Evolutionary conservation across 2,329 filamentous ascomycete species (phyloP).

Genomic region (Sarocladium kiliense): DNA sequence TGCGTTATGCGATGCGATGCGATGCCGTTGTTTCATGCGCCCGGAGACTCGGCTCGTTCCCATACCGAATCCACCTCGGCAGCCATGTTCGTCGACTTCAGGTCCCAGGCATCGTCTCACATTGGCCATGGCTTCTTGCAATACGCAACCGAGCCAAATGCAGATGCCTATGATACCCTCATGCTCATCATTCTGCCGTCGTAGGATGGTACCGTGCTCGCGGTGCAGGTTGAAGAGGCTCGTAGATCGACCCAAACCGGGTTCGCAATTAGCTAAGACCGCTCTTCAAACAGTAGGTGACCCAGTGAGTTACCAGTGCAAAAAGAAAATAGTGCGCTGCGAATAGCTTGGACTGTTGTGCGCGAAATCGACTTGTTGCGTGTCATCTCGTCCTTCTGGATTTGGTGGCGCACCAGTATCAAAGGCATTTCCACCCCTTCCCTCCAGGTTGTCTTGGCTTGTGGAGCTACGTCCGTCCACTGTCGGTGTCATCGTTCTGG

Average conservation of each 20-base stretch:
- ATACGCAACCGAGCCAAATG: not conserved
- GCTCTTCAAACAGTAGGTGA: too few species aligned
- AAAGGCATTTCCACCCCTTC: conserved; percentile 5
- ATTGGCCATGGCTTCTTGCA: not conserved
- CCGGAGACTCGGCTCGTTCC: not conserved
- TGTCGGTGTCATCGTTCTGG: conserved; percentile 6
- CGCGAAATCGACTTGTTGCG: not conserved
- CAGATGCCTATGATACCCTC: not conserved
- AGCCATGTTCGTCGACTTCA: not conserved
- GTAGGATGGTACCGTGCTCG: not conserved
- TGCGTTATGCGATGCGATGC: not conserved
- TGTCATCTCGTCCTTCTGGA: conserved; percentile 7
- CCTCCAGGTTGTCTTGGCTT: conserved; percentile 3
- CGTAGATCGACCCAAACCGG: too few species aligned
- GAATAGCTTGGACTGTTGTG: not conserved
- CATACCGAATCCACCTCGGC: not conserved
- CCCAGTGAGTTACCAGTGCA: not conserved
- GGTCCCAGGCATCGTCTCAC: not conserved
- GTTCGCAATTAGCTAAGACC: too few species aligned
- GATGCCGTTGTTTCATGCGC: not conserved
- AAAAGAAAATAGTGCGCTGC: not conserved
- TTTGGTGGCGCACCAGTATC: conserved; percentile 9
- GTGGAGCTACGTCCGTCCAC: conserved; percentile 1
- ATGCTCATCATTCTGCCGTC: not conserved
- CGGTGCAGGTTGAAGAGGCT: too few species aligned